phyloP scores from a whole-genome alignment of 139 green algal species.

The Micractinium conductrix region DNA sequence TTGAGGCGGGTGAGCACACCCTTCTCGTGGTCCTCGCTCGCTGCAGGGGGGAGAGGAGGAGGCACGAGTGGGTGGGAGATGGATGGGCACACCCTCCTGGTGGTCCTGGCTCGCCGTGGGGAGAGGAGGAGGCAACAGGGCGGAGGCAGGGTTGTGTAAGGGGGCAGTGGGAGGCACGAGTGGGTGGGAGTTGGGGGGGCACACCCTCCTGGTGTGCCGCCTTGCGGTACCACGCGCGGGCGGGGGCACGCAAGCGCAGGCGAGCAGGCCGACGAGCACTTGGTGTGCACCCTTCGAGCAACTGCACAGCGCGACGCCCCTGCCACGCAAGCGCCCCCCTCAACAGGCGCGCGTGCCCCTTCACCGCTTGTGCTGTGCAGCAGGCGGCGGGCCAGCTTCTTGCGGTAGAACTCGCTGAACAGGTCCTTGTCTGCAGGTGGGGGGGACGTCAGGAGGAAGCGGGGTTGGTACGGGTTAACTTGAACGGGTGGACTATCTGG shows the following conservation, averaged over 20 bases:
- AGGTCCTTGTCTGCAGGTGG: conserved; percentile 83
- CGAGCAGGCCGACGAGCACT: too few species aligned
- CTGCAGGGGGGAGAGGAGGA: not conserved
- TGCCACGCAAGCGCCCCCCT: not conserved
- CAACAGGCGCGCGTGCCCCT: not conserved
- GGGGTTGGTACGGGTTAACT: too few species aligned
- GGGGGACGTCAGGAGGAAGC: not conserved
- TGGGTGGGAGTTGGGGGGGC: not conserved
- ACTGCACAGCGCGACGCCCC: too few species aligned
- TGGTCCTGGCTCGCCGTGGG: conserved; percentile 86
- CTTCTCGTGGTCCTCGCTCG: conserved; percentile 95
- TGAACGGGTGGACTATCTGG: too few species aligned
- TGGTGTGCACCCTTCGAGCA: too few species aligned
- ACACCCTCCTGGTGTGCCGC: conserved; percentile 96
- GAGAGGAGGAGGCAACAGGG: not conserved
- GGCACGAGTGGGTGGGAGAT: not conserved
- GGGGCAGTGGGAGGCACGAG: not conserved
- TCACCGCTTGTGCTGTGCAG: conserved; percentile 29
- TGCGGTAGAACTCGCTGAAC: conserved; percentile 98
- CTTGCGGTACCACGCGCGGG: too few species aligned
- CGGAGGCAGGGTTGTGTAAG: too few species aligned
- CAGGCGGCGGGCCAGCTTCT: conserved; percentile 81
- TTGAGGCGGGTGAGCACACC: conserved; percentile 95
- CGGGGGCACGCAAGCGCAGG: too few species aligned
- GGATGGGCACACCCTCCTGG: conserved; percentile 83